phyloP scores from a whole-genome alignment of 75 land plant genomes.

The Cryptomeria japonica region DNA sequence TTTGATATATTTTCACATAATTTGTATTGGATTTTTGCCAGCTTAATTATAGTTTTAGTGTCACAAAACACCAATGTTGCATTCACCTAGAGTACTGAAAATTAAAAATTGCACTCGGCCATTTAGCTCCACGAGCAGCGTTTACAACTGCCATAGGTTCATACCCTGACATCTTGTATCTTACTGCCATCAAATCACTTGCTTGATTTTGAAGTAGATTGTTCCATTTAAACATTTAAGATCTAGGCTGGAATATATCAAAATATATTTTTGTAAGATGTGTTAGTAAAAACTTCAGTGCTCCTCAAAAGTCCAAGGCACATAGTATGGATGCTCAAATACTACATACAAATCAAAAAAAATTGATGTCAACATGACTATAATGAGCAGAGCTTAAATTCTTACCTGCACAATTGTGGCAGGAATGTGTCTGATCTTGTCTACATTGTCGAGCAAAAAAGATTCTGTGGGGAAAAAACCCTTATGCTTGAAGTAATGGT shows the following conservation, averaged over 20 bases:
- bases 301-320: neutral
- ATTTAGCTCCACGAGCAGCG: neutral
- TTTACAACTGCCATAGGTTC: neutral
- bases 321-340: neutral
- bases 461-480: constrained; percentile 93
- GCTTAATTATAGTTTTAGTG: neutral
- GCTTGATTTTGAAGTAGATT: neutral
- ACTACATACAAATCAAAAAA: neutral
- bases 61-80: neutral
- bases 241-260: neutral
- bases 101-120: neutral
- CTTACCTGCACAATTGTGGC: constrained; percentile 88
- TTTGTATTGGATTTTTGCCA: neutral
- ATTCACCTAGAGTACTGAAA: neutral
- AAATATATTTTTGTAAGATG: neutral
- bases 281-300: neutral
- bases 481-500: constrained; percentile 90
- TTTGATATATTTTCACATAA: neutral
- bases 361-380: neutral
- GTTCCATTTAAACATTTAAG: neutral
- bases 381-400: neutral
- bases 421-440: constrained; percentile 91
- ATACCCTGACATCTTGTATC: neutral
- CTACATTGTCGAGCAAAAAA: constrained; percentile 84
- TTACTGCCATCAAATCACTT: neutral